Evolutionary conservation across 1,139 yeast genomes (phyloP), one percentile per base, ranked within the genome.

Genomic region (Lodderomyces beijingensis): DNA sequence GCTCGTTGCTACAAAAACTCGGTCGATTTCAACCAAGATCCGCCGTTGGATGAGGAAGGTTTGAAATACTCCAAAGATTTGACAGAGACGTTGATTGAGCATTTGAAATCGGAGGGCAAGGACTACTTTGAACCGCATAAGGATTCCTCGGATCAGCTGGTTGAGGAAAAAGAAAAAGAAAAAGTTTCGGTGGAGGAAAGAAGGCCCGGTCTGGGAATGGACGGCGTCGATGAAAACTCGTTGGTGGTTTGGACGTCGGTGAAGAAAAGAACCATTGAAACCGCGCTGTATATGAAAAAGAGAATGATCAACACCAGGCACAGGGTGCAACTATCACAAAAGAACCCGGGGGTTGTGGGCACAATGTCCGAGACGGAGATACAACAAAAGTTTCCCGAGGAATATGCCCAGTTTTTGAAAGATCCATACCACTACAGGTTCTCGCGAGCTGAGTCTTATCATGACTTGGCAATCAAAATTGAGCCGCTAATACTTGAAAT

Each of bases 371-470:
- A 68, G 19, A 78, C 68, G 11, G 81, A 85, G 49, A 71, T 89
- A 39, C 57, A 65, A 41, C 51, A 57, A 28, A 62, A 66, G 43
- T 86, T 64, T 50, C 94, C 95, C 1, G 70, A 65, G 2, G 96
- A 88, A 45, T 84, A 71, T 50, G 70, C 65, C 38, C 79, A 74
- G 46, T 85, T 78, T 50, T 40, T 62, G 35, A 63, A 67, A 40
- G 96, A 89, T 54, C 96, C 96, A 2, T 93, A 91, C 53, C 96
- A 91, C 55, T 91, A 84, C 55, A 70, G 98, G 38, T 91, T 77
- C 54, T 87, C 96, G 5, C 70, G 97, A 35, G 87, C 95, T 0
- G 99, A 91, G 58, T 85, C 94, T 36, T 91, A 88, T 53, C 98
- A 91, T 57, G 98, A 91, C 56, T 70, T 93, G 37, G 97, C 98